A percentile compares a stretch with the other conserved stretches of the same genome.
Evolutionary conservation across 2,329 filamentous ascomycete species (phyloP).

Genomic region (Fusarium sp.): DNA sequence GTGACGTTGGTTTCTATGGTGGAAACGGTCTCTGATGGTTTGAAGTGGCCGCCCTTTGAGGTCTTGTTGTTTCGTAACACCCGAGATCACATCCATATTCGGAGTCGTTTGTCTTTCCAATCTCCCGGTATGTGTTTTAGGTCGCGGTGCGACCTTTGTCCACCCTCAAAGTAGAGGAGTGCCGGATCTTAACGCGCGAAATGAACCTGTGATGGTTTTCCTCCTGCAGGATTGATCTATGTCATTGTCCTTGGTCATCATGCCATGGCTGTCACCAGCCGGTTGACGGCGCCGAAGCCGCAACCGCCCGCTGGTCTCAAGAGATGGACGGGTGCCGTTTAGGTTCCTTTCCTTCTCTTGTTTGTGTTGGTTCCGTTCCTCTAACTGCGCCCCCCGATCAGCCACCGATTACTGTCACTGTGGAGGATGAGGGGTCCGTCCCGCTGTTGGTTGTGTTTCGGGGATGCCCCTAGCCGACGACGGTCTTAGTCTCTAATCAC

Average conservation of each 20-base stretch:
- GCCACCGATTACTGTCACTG: constrained; percentile 29
- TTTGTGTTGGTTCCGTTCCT: constrained; percentile 28
- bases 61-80: constrained; percentile 22
- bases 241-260: neutral
- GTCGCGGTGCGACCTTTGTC: constrained; percentile 15
- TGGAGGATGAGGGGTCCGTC: constrained; percentile 31
- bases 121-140: constrained; percentile 35
- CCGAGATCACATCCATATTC: constrained; percentile 17
- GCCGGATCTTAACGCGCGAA: constrained; percentile 2
- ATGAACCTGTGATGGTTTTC: neutral
- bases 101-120: constrained; percentile 32
- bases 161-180: neutral
- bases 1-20: constrained; percentile 31
- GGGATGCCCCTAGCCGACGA: constrained; percentile 41
- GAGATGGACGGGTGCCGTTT: constrained; percentile 16
- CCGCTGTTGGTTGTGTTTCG: constrained; percentile 42
- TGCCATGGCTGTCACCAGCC: constrained; percentile 12
- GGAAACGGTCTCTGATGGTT: constrained; percentile 2
- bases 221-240: neutral
- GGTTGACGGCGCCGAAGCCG: constrained; percentile 24
- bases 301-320: constrained; percentile 14
- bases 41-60: constrained; percentile 6
- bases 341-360: constrained; percentile 7
- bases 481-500: constrained; percentile 34
- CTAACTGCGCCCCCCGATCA: constrained; percentile 32